Evolutionary conservation across 768 basidiomycete genomes (phyloP), one percentile per base, ranked within the genome.

Genomic region (Fomitopsis serialis): DNA sequence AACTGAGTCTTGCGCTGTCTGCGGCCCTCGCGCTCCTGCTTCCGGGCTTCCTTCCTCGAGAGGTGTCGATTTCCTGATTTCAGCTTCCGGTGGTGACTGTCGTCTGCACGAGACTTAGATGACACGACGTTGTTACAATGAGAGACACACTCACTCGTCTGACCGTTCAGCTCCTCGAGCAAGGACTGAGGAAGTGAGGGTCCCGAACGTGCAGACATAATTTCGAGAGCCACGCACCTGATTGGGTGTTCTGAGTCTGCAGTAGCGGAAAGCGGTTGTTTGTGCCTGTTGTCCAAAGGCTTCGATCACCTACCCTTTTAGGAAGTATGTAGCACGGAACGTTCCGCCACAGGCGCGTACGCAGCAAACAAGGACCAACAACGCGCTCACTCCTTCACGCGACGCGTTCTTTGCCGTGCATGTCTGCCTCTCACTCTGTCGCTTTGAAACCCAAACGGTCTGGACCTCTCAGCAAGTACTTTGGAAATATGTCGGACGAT

Each of bases 1-100:
- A 78, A 80, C 36, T 76, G 71, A 0, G 85, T 83, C 61, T 80
- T 89, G 43, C 80, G 77, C 61, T 79, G 75, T 65, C 88, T 92
- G 48, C 74, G 74, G 43, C 72, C 73, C 1, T 71, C 54, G n/a
- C 87, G 76, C 25, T 78, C 78, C 59, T 82, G 77, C 63, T 85
- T 90, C 42, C 88, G 72, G 13, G 76, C 64, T 45, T 86, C 85
- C 65, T 82, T 89, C 52, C 87, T 76, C 45, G 77, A 75, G 23
- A 61, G 43, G 37, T 67, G 62, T 25, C 43, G 58, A 35, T 54
- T 48, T 12, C 52, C 53, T 13, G 57, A 54, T 42, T 61, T 61
- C 25, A 55, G 58, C 35, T 49, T 54, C n/a, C 50, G 42, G 34
- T 53, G 54, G 25, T 57, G 55, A 22, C 23, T 52, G 32, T 52